Conservation (phyloP, 305 asterid species). For the Fraxinus baroniana region DNA sequence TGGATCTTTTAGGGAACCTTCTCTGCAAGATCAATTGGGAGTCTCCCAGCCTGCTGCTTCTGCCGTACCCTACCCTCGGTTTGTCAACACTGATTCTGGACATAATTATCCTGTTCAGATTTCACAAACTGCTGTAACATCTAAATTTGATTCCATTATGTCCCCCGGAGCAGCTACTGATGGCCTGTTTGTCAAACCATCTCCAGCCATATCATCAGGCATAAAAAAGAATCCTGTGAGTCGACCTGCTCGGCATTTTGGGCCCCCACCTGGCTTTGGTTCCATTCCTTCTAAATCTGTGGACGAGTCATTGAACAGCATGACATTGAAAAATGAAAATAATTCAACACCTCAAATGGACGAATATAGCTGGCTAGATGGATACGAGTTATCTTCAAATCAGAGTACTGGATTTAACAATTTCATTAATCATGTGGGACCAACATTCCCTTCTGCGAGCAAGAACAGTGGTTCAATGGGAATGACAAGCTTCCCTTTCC, state of each 20-base stretch:
- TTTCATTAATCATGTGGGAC: slow-evolving; percentile 48
- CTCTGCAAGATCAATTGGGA: slow-evolving; percentile 49
- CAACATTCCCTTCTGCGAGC: slow-evolving; percentile 39
- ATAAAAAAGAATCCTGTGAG: slow-evolving; percentile 80
- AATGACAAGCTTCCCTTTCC: slow-evolving; percentile 62
- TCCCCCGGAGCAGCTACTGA: slow-evolving; percentile 42
- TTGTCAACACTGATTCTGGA: slow-evolving; percentile 35
- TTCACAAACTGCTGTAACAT: slow-evolving; percentile 46
- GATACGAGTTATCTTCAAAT: slow-evolving; percentile 55
- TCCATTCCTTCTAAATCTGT: slow-evolving; percentile 60
- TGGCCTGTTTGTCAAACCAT: slow-evolving; percentile 39
- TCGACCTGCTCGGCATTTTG: slow-evolving; percentile 77
- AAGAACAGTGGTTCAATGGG: slow-evolving; percentile 49
- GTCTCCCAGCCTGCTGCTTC: slow-evolving; percentile 46
- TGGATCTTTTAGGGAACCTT: slow-evolving; percentile 37
- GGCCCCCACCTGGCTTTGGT: slow-evolving; percentile 98
- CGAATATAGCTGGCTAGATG: slow-evolving; percentile 88
- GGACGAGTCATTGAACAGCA: slow-evolving; percentile 51
- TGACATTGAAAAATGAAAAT: slow-evolving; percentile 46
- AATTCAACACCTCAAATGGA: slow-evolving; percentile 47
- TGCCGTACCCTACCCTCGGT: slow-evolving; percentile 53
- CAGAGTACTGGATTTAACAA: slow-evolving; percentile 50
- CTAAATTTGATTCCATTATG: slow-evolving; percentile 49
- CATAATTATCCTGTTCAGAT: slow-evolving; percentile 39
- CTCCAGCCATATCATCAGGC: slow-evolving; percentile 46